phyloP scores from a whole-genome alignment of 345 rosid species.

The Crucihimalaya himalaica region DNA sequence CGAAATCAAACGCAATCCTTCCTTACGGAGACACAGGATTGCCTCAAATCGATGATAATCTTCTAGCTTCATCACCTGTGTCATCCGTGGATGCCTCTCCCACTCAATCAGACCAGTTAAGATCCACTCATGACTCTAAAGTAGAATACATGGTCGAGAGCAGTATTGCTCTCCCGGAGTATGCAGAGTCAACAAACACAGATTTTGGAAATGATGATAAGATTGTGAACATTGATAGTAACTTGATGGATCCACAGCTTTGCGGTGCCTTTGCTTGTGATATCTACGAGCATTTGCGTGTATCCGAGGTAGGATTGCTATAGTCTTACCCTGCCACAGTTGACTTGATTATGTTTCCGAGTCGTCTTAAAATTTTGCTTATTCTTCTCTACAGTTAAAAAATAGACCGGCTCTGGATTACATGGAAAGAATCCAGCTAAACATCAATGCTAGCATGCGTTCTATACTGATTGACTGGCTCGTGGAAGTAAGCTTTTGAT shows the following conservation, averaged over 20 bases:
- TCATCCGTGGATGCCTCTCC: slow-evolving; percentile 54
- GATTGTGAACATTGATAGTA: slow-evolving; percentile 32
- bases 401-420: slow-evolving; percentile 48
- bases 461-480: slow-evolving; percentile 56
- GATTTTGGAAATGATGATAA: slow-evolving; percentile 19
- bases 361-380: background rate
- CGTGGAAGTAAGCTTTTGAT: slow-evolving; percentile 48
- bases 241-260: slow-evolving; percentile 45
- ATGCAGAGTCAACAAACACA: slow-evolving; percentile 20
- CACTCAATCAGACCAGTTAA: slow-evolving; percentile 58
- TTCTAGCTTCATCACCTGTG: slow-evolving; percentile 31
- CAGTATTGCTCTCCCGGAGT: slow-evolving; percentile 61
- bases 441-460: slow-evolving; percentile 50
- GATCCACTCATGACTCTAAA: slow-evolving; percentile 60
- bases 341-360: slow-evolving; percentile 24
- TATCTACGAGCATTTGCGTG: slow-evolving; percentile 45
- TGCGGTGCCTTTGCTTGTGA: slow-evolving; percentile 44
- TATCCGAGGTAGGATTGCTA: slow-evolving; percentile 41
- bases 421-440: slow-evolving; percentile 50
- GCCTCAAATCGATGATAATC: slow-evolving; percentile 1
- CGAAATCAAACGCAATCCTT: slow-evolving; percentile 31
- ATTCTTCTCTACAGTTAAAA: slow-evolving; percentile 29
- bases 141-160: slow-evolving; percentile 65
- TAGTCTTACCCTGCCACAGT: background rate
- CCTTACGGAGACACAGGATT: slow-evolving; percentile 31